A percentile compares a stretch with the other conserved stretches of the same genome.
Conservation (phyloP, 2,329 filamentous ascomycete genomes). For the Fusarium pseudograminearum region DNA sequence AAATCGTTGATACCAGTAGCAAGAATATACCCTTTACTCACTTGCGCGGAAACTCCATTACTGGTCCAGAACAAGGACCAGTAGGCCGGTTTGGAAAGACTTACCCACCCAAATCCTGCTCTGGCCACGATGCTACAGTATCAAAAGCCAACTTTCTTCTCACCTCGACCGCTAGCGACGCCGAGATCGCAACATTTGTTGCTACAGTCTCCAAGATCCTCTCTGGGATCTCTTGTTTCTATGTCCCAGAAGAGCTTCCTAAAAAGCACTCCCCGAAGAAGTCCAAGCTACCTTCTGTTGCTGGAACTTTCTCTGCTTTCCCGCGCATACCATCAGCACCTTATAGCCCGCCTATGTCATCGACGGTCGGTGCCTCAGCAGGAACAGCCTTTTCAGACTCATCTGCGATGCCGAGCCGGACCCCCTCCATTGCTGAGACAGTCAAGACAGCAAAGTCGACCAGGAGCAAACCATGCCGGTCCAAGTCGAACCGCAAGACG, state of each 20-base stretch:
- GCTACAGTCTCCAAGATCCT: slow-evolving; percentile 63
- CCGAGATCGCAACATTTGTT: slow-evolving; percentile 67
- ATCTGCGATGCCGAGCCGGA: slow-evolving; percentile 36
- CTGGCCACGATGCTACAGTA: slow-evolving; percentile 53
- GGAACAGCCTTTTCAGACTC: slow-evolving; percentile 23
- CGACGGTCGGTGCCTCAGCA: slow-evolving; percentile 25
- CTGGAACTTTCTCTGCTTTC: slow-evolving; percentile 50
- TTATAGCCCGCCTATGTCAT: slow-evolving; percentile 42
- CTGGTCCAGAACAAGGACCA: slow-evolving; percentile 42
- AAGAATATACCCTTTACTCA: slow-evolving; percentile 56
- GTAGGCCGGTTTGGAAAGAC: slow-evolving; percentile 36
- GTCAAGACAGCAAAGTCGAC: slow-evolving; percentile 47
- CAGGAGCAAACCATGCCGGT: slow-evolving; percentile 48
- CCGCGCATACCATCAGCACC: slow-evolving; percentile 42
- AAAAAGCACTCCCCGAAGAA: slow-evolving; percentile 39
- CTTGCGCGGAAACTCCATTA: slow-evolving; percentile 53
- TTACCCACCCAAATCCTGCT: slow-evolving; percentile 42
- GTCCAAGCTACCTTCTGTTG: slow-evolving; percentile 47
- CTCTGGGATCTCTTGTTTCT: slow-evolving; percentile 54
- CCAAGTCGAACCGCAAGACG: slow-evolving; percentile 45
- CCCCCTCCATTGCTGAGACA: slow-evolving; percentile 53
- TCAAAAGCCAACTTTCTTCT: slow-evolving; percentile 69
- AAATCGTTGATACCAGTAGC: slow-evolving; percentile 63
- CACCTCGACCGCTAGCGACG: slow-evolving; percentile 64
- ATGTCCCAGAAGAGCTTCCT: slow-evolving; percentile 55